These are phyloP conservation scores for Saccharomycopsis selenospora DNA, from an alignment of 805 yeast species.

Conservation along the genomic window DNA sequence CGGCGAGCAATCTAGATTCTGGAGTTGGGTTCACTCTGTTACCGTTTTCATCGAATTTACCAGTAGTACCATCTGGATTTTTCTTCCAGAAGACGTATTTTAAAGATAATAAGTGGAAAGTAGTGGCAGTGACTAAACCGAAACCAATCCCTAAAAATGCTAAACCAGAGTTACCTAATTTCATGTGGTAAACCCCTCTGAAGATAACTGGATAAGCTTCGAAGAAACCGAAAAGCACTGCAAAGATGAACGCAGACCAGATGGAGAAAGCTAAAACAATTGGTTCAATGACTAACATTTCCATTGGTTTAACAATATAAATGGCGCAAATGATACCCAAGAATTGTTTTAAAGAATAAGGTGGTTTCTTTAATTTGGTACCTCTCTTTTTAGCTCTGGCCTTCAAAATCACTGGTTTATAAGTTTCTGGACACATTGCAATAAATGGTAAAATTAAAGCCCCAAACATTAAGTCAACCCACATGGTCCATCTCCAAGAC, in stretches of 20 bases:
- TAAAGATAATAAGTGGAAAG: constrained; percentile 44
- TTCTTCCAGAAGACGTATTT: constrained; percentile 43
- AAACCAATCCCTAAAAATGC: constrained; percentile 67
- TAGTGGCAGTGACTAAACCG: constrained; percentile 54
- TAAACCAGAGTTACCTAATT: constrained; percentile 54
- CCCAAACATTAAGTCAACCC: constrained; percentile 66
- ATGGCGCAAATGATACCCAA: constrained; percentile 32
- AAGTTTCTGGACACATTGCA: constrained; percentile 55
- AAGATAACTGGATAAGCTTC: constrained; percentile 75
- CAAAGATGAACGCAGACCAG: constrained; percentile 68
- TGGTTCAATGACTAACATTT: constrained; percentile 68
- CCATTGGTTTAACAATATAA: constrained; percentile 54
- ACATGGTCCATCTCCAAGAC: constrained; percentile 66
- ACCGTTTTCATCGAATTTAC: constrained; percentile 46
- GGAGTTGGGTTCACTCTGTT: constrained; percentile 49
- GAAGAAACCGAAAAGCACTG: constrained; percentile 71
- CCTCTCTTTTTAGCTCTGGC: constrained; percentile 57
- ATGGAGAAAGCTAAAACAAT: constrained; percentile 63
- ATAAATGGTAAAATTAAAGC: constrained; percentile 45
- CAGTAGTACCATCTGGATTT: constrained; percentile 56
- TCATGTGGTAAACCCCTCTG: constrained; percentile 55
- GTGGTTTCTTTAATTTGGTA: constrained; percentile 35
- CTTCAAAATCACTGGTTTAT: constrained; percentile 56
- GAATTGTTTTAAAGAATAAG: constrained; percentile 31
- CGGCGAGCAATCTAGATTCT: constrained; percentile 51